These are phyloP conservation scores for Arthrobotrys sinensis DNA, from an alignment of 2,329 filamentous ascomycete species.

Conservation along the genomic window DNA sequence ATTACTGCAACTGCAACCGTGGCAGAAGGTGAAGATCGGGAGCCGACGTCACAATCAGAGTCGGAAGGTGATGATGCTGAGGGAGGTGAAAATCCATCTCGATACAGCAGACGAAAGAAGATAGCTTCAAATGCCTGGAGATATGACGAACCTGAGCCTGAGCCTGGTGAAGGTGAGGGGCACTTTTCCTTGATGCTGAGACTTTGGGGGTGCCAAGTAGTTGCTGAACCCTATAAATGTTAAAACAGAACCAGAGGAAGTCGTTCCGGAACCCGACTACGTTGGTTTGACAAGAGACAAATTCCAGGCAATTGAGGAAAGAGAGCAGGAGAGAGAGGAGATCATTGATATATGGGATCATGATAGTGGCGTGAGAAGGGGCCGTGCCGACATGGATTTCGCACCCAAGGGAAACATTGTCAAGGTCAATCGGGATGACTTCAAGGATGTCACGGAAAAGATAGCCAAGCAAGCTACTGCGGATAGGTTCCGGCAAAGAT, in stretches of 20 bases:
- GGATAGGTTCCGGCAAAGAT: conserved; percentile 64
- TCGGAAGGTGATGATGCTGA: conserved; percentile 35
- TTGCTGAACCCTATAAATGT: conserved; percentile 45
- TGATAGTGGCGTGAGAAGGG: conserved; percentile 51
- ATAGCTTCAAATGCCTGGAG: conserved; percentile 72
- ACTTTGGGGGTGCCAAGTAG: conserved; percentile 16
- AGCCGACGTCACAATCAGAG: conserved; percentile 56
- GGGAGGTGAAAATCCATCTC: conserved; percentile 53
- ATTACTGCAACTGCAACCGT: conserved; percentile 56
- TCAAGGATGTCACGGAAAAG: conserved; percentile 64
- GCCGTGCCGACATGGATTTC: conserved; percentile 50
- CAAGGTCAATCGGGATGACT: conserved; percentile 63
- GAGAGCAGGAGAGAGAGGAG: conserved; percentile 56
- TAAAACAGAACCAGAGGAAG: conserved; percentile 59
- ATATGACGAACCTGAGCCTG: conserved; percentile 75
- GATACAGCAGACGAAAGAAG: conserved; percentile 61
- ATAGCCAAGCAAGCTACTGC: conserved; percentile 64
- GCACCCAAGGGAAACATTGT: conserved; percentile 62
- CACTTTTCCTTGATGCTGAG: conserved; percentile 39
- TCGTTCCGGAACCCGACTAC: conserved; percentile 64
- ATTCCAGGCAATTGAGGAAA: conserved; percentile 57
- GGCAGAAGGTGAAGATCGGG: conserved; percentile 51
- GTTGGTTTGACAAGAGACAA: conserved; percentile 62
- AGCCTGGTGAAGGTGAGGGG: conserved; percentile 73
- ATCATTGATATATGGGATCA: conserved; percentile 53